Evolutionary conservation across 805 yeast genomes (phyloP), one percentile per base, ranked within the genome.

Genomic region (Kodamaea neixiangensis): DNA sequence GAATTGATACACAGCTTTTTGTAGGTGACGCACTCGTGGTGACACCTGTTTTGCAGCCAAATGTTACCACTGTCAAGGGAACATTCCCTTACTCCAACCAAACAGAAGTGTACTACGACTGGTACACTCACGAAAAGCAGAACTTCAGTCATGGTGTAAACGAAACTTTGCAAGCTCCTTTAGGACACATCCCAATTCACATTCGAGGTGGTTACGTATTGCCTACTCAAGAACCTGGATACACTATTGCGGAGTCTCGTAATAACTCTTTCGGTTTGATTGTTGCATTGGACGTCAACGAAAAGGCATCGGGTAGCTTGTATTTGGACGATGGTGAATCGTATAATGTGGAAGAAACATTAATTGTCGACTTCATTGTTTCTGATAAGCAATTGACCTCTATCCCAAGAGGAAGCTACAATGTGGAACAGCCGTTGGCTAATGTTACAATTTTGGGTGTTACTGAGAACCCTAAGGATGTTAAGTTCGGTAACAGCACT

Each of bases 321-420:
- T 63, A 62, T 50, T 45, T 57, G 46, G 66, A 62, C 44, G 66
- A 62, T 46, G 66, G 66, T 7, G 66, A 63, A 44, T 57, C 62
- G 7, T 40, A 48, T 3, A 46, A 45, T 11, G 56, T 61, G 33
- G 46, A 52, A 1, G 51, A 52, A 14, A 52, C 64, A 14, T 52
- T 62, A 21, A 53, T 38, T 34, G 65, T 60, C 19, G 48, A 54
- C 20, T 62, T 63, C 40, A 46, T 51, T 20, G 64, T 55, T 18
- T 10, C 44, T 14, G 40, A 55, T 20, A 39, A 41, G 7, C 21
- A 37, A 15, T 51, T 62, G 40, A 25, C 47, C 9, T 45, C 58
- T 13, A 39, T 54, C 4, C 48, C 60, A 10, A 37, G 31, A 29
- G 66, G 66, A 34, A 51, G 48, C 3, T 63, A 55, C 52, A 15